Evolutionary conservation across 306 rosid species (phyloP), one percentile per base, ranked within the genome.

Genomic region (Fagus sylvatica): DNA sequence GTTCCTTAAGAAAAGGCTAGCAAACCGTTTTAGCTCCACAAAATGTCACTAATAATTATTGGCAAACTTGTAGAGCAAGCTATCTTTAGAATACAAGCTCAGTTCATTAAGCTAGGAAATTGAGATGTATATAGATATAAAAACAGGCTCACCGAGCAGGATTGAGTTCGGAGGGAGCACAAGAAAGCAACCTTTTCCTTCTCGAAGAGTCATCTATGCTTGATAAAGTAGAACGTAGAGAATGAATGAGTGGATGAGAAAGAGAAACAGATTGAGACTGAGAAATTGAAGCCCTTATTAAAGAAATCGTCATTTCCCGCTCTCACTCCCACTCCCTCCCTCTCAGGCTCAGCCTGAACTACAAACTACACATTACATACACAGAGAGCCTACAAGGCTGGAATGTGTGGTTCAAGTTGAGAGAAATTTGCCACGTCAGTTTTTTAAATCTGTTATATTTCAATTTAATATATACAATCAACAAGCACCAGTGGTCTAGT

Each of bases 231-330:
- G 77, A 37, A 77, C 78, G 79, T 49, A 86, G 72, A 54, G 82
- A 67, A 81, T 73, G 89, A 80, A 87, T 34, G 74, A 75, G 73
- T 77, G 51, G 51, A 15, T 46, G 51, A 8, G 51, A 43, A 43
- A 43, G 11, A 43, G 88, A 87, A 19, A 76, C 85, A 82, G 77
- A 77, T 1, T 82, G 86, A 83, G 79, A 77, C 11, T 81, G 91
- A 61, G 90, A 85, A 80, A 92, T 74, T 30, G 85, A 75, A 77
- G 84, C 87, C 71, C 90, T 89, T 80, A 84, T 77, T 10, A 85
- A 74, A 81, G 91, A 84, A 78, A 85, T 75, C 61, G 92, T 91
- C 98, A 92, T 95, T 78, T 87, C 89, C 90, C 77, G 71, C 87
- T 73, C 75, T 82, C 60, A 33, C 77, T 41, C n/a, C n/a, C n/a